Evolutionary conservation across 2,329 filamentous ascomycete genomes (phyloP).

Genomic region (Aureobasidium vineae): DNA sequence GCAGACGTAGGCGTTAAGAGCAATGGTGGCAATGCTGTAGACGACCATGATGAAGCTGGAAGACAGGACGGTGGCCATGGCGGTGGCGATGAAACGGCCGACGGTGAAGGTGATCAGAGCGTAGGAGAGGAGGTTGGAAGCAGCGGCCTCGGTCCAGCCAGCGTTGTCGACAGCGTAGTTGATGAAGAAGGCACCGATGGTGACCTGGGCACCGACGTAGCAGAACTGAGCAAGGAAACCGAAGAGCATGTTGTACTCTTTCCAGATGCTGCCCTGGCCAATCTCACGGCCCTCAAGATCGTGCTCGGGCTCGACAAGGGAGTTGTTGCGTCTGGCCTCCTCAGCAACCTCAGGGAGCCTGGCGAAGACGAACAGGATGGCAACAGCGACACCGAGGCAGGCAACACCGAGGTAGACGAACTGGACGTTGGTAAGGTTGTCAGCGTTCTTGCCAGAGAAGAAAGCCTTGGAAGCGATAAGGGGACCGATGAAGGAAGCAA

Average conservation of each 20-base stretch:
- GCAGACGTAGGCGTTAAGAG: constrained; percentile 39
- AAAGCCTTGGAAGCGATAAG: constrained; percentile 43
- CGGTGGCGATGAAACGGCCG: constrained; percentile 43
- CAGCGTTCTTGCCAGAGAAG: constrained; percentile 38
- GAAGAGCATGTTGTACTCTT: constrained; percentile 45
- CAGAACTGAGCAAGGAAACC: constrained; percentile 42
- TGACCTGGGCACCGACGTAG: constrained; percentile 43
- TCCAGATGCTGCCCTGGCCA: constrained; percentile 39
- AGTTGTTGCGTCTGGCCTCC: constrained; percentile 33
- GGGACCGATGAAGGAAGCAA: constrained; percentile 44
- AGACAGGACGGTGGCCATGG: constrained; percentile 38
- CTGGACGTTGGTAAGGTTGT: constrained; percentile 41
- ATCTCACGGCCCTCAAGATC: constrained; percentile 37
- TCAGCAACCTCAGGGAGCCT: constrained; percentile 41
- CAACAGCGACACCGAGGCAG: constrained; percentile 40
- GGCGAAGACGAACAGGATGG: constrained; percentile 40
- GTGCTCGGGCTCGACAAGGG: constrained; percentile 35
- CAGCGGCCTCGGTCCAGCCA: constrained; percentile 34
- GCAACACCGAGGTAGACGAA: constrained; percentile 44
- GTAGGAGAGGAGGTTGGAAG: constrained; percentile 42
- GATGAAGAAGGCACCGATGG: constrained; percentile 42
- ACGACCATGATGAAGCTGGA: constrained; percentile 41
- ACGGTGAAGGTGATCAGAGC: constrained; percentile 43
- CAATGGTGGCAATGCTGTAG: constrained; percentile 38
- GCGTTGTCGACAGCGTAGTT: constrained; percentile 43